Conservation (phyloP, 1,284 basidiomycete genomes). For the Boletus austroedulis region DNA sequence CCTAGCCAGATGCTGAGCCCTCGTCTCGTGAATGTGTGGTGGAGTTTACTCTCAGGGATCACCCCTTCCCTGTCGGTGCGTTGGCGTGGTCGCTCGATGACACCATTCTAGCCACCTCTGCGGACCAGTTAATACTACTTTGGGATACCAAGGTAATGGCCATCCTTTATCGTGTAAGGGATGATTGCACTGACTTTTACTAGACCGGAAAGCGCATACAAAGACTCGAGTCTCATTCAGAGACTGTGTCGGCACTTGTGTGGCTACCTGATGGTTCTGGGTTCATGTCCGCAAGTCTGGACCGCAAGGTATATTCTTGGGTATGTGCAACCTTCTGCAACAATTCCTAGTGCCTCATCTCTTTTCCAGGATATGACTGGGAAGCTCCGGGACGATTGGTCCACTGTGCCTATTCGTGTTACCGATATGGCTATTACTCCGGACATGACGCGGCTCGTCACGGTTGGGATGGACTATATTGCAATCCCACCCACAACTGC, state of each 20-base stretch:
- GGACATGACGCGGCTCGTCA: conserved; percentile 80
- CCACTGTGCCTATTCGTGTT: conserved; percentile 77
- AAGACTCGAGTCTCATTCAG: conserved; percentile 69
- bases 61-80: conserved; percentile 73
- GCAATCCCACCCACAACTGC: conserved; percentile 31
- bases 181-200: background rate
- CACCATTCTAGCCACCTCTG: conserved; percentile 73
- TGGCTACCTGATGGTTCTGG: conserved; percentile 89
- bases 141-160: conserved; percentile 78
- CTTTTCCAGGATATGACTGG: conserved; percentile 68
- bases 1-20: conserved; percentile 49
- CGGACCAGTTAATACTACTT: conserved; percentile 77
- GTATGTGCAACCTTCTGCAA: conserved; percentile 44
- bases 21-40: conserved; percentile 57
- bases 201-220: conserved; percentile 71
- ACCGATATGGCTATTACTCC: conserved; percentile 87
- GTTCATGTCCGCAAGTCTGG: conserved; percentile 89
- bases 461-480: conserved; percentile 67
- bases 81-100: conserved; percentile 92
- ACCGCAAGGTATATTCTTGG: conserved; percentile 87
- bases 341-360: conserved; percentile 13
- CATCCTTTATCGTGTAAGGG: conserved; percentile 1
- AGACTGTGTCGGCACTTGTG: conserved; percentile 82
- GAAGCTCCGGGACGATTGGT: conserved; percentile 67
- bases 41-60: conserved; percentile 66